Evolutionary conservation across 306 rosid species (phyloP).

Genomic region (Inga oerstediana): DNA sequence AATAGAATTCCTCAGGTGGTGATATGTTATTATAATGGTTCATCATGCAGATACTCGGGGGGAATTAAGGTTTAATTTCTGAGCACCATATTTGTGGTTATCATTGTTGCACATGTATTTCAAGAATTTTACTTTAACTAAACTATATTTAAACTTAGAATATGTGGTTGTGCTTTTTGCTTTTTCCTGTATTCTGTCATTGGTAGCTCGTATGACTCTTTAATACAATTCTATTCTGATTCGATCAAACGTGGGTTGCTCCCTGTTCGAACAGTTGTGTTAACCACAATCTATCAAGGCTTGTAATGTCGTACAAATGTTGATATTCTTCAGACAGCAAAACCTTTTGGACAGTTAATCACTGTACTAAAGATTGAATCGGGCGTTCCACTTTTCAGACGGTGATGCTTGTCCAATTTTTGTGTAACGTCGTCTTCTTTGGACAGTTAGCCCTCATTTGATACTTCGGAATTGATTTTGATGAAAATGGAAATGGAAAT

Average conservation of each 20-base stretch:
- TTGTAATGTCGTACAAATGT: background rate
- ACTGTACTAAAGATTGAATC: slow-evolving; percentile 38
- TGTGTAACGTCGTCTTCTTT: background rate
- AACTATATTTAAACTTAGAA: slow-evolving; percentile 32
- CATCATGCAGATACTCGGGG: slow-evolving; percentile 26
- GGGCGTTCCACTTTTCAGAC: slow-evolving; percentile 18
- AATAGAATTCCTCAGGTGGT: slow-evolving; percentile 26
- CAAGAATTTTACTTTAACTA: background rate
- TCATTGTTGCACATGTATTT: background rate
- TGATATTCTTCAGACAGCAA: background rate
- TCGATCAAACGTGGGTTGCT: background rate
- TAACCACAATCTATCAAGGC: background rate
- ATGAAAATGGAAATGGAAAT: too few relatives aligned
- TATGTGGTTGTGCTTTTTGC: background rate
- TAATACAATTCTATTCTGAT: background rate
- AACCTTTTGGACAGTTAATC: slow-evolving; percentile 3
- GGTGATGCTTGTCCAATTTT: background rate
- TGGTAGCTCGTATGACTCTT: slow-evolving; percentile 22
- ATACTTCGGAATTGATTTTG: too few relatives aligned
- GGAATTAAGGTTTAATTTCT: slow-evolving; percentile 38
- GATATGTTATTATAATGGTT: slow-evolving; percentile 11
- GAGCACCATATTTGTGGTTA: slow-evolving; percentile 4
- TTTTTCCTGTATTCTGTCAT: slow-evolving; percentile 24
- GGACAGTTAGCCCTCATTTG: background rate
- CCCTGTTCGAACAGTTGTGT: background rate